Base-by-base conservation (phyloP, 23 red algal species). In the Cyanidiococcus yangmingshanensis region DNA sequence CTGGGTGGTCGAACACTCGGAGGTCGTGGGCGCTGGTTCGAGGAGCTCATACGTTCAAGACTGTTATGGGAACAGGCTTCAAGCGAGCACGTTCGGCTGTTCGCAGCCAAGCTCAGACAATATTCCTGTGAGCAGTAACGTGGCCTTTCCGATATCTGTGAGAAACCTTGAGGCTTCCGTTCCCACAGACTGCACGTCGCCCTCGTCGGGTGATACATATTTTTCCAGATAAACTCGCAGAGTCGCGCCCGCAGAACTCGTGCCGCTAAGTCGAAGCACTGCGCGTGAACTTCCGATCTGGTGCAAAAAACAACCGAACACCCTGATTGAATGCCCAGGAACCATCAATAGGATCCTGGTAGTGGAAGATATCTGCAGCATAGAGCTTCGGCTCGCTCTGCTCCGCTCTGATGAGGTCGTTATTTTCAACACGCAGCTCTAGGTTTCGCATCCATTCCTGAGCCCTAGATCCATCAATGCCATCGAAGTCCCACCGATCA, bases 161-260 rank as follows among this genome's bases (percentile, higher is more conserved):
- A 54, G 12, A 54, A 54, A 54, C 7, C 45, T 54, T 21, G 45
- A 54, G 63, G 63, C 63, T 3, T 17, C 12, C 27, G 15, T 7
- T 30, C 63, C 63, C 3, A 71, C 63, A 35, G n/a, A 7, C 32
- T 71, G 63, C 7, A 71, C 63, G 63, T 71, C 63, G 7, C 63
- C 63, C 12, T 71, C 63, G 27, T 35, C 27, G 63, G 32, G n/a
- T 12, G 63, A 12, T 3, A 71, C 82, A 75, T 97, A 97, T 35
- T 80, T 36, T 67, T 97, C 93, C 37, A 82, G 75, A 68, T 97
- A 97, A 35, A 97, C 82, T 36, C 93, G 93, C 41, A 97, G 77
- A 15, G 93, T 97, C 32, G 86, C 87, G 27, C 82, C 87, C 1
- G 79, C 38, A 12, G 93, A 97, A n/a, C 88, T 87, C 16, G 93